Conservation (phyloP, 345 rosid species). For the Linum lewisii region DNA sequence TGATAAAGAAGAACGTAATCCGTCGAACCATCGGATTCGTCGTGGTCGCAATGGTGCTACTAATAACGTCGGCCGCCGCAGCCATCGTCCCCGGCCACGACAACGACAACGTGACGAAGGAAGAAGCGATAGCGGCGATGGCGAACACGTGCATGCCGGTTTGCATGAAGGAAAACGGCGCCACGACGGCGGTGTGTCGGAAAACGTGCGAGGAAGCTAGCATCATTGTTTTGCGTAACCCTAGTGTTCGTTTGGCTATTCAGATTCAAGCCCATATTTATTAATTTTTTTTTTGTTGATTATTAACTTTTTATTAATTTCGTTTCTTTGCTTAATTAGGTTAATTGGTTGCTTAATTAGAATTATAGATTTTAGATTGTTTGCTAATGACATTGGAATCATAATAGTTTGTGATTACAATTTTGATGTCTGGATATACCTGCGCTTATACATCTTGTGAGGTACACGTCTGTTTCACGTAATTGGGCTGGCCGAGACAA, state of each 20-base stretch:
- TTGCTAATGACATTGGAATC: too few species aligned
- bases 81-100: not conserved
- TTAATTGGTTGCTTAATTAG: too few species aligned
- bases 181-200: not conserved
- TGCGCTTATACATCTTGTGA: too few species aligned
- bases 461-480: too few species aligned
- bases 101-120: not conserved
- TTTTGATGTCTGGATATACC: too few species aligned
- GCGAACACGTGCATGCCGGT: constrained; percentile 9
- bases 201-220: constrained; percentile 2
- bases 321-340: too few species aligned
- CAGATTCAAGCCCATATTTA: not conserved
- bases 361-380: too few species aligned
- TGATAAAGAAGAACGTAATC: too few species aligned
- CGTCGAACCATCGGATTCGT: not conserved
- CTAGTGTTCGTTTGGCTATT: not conserved
- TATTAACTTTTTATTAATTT: too few species aligned
- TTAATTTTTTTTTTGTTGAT: too few species aligned
- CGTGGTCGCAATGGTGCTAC: not conserved
- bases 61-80: not conserved
- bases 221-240: constrained; percentile 3
- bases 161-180: constrained; percentile 9
- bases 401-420: too few species aligned
- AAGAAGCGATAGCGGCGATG: not conserved
- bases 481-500: too few species aligned